Evolutionary conservation across 805 yeast genomes (phyloP), one percentile per base, ranked within the genome.

Genomic region (Saturnispora besseyi): DNA sequence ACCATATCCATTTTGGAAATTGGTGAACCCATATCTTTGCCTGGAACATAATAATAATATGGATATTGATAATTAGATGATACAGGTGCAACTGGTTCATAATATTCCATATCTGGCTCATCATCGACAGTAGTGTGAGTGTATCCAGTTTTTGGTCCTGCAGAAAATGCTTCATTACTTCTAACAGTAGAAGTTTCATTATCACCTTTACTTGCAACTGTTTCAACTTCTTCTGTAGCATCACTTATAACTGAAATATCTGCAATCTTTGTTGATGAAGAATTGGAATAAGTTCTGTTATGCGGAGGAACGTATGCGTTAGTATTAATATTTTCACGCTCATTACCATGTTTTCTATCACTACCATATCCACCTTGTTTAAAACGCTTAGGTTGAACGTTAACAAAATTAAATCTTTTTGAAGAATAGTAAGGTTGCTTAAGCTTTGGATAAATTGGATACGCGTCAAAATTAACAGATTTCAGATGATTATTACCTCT

Each of bases 41-140:
- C 44, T 34, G 65, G 67, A 32, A 60, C 55, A 37, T 62, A 55
- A 48, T 63, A 63, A 33, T 62, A 62, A 32, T 57, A 62, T 3
- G 65, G 66, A 18, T 58, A 51, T 15, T 57, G 64, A 28, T 53
- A 54, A 22, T 45, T 45, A 52, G 53, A 54, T 46, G 30, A 37
- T 7, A 22, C 40, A 7, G 40, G 29, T 8, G 22, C 32, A 10
- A 22, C 42, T 7, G 40, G 29, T 8, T 29, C 32, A 44, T 53
- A 37, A 22, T 26, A 38, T 18, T 45, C 40, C 12, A 42, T 55
- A 38, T 43, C 49, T 37, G 61, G 65, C 12, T 52, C 59, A 24
- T 56, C 59, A 49, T 62, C 67, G 26, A 55, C 54, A 5, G 67
- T 61, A 10, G 62, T 58, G 44, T 56, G 57, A 6, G 66, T 60